Evolutionary conservation across 78 protist species (phyloP).

Genomic region (Capsaspora owczarzaki): DNA sequence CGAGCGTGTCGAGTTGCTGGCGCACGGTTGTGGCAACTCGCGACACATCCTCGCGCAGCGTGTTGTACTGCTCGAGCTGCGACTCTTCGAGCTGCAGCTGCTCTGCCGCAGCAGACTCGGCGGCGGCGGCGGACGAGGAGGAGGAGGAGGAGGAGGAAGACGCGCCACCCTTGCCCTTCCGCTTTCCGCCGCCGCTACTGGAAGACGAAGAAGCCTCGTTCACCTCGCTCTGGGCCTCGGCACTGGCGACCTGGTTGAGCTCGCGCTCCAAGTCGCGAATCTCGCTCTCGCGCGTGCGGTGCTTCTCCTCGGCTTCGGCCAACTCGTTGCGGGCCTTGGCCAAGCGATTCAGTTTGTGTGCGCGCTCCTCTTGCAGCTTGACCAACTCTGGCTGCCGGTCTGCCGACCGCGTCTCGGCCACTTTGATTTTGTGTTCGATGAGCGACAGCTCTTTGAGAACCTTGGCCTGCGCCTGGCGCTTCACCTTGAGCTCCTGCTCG

Average conservation of each 20-base stretch:
- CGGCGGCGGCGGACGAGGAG: too few relatives aligned
- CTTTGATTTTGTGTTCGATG: background rate
- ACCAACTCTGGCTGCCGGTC: background rate
- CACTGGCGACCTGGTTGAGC: background rate
- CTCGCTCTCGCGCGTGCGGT: background rate
- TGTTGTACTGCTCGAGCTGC: slow-evolving; percentile 6
- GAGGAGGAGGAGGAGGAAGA: too few relatives aligned
- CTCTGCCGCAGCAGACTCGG: too few relatives aligned
- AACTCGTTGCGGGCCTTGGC: background rate
- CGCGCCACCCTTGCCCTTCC: too few relatives aligned
- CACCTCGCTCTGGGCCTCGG: background rate
- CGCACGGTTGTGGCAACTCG: background rate
- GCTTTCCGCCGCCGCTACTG: too few relatives aligned
- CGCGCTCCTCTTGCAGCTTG: background rate
- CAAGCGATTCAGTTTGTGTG: too few relatives aligned
- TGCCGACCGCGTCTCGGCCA: background rate
- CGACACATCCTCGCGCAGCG: background rate
- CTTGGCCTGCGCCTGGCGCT: background rate
- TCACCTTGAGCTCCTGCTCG: background rate
- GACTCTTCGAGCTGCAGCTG: background rate
- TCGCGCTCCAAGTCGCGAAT: background rate
- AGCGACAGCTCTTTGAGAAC: background rate
- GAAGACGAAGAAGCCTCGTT: too few relatives aligned
- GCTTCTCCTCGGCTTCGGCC: background rate
- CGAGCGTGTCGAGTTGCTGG: background rate